Base-by-base conservation (phyloP, 495 filamentous ascomycete species). In the Pseudoneurospora amorphoporcata region DNA sequence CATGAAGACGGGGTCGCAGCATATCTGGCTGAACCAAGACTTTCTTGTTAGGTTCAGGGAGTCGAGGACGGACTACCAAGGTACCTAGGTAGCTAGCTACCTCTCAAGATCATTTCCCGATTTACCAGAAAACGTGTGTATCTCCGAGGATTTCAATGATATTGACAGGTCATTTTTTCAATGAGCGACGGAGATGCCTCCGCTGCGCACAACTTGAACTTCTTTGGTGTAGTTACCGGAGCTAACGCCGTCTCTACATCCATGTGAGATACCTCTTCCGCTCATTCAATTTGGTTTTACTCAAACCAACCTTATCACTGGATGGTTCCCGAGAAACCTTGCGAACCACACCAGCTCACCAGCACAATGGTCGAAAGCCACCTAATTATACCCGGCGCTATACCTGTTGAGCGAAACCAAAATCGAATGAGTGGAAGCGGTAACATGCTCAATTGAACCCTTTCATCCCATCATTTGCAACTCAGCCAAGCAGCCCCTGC, bases 51-150 rank as follows among this genome's bases (percentile, higher is more conserved):
- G 5, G 47, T 61, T 61, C 2, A 61, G 23, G 12, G 23, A 61
- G 2, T 61, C 23, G 23, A 61, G 47, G 23, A 32, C 47, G 47
- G 47, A 61, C 12, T 61, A 61, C 47, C 32, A 32, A 23, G 9
- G 23, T 23, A 23, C 23, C 23, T 23, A 23, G 0, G 0, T 23
- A 23, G 23, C 23, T 32, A 32, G 14, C 19, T 43, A 17, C 16
- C 41, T 17, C 10, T 23, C 8, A 23, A 4, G 35, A 2, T 47
- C 9, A 19, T 61, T 61, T 12, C 40, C 70, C 3, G 4, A 8
- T 17, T 47, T 32, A 74, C 53, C 79, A 81, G 70, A 81, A 80
- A 19, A 80, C 76, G 65, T 2, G 23, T 7, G 23, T 58, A 29
- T 58, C 7, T 58, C 10, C 47, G 47, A 53, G 8, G 47, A 29